Evolutionary conservation across 1,284 basidiomycete species (phyloP).

Genomic region (Cryptococcus amylolentus): DNA sequence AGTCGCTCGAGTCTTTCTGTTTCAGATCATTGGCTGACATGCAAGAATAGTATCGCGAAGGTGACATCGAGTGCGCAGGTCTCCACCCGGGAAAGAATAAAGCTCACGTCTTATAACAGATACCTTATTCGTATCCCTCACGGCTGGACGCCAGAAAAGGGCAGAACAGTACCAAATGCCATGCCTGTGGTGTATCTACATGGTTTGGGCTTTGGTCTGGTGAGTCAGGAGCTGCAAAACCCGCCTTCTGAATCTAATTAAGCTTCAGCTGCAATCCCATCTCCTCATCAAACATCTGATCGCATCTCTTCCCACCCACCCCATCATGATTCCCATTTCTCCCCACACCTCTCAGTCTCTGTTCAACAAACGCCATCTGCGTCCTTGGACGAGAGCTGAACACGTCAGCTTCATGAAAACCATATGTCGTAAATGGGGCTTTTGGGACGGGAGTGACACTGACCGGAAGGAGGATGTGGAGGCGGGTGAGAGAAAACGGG

Average conservation of each 20-base stretch:
- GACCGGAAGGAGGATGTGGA: constrained; percentile 20
- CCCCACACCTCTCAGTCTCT: constrained; percentile 81
- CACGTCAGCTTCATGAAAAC: constrained; percentile 60
- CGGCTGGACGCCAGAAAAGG: constrained; percentile 58
- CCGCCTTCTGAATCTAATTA: not conserved
- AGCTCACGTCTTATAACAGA: constrained; percentile 46
- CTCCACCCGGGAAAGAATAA: not conserved
- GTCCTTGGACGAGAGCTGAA: constrained; percentile 63
- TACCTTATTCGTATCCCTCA: constrained; percentile 70
- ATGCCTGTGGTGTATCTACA: constrained; percentile 79
- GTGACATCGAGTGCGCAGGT: constrained; percentile 49
- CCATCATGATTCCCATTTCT: constrained; percentile 73
- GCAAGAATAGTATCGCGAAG: constrained; percentile 31
- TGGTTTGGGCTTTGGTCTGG: constrained; percentile 75
- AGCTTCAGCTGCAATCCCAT: constrained; percentile 53
- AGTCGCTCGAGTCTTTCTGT: not conserved
- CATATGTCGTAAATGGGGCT: constrained; percentile 63
- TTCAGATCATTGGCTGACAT: constrained; percentile 6
- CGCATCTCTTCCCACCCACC: constrained; percentile 60
- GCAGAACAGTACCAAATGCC: constrained; percentile 41
- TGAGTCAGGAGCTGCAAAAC: constrained; percentile 1
- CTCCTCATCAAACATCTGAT: constrained; percentile 48
- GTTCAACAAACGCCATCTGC: constrained; percentile 68
- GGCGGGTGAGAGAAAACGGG: constrained; percentile 1
- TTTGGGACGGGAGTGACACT: constrained; percentile 41